These are phyloP conservation scores for Opeltia flavorubescens DNA, from an alignment of 495 filamentous ascomycete species.

Conservation along the genomic window DNA sequence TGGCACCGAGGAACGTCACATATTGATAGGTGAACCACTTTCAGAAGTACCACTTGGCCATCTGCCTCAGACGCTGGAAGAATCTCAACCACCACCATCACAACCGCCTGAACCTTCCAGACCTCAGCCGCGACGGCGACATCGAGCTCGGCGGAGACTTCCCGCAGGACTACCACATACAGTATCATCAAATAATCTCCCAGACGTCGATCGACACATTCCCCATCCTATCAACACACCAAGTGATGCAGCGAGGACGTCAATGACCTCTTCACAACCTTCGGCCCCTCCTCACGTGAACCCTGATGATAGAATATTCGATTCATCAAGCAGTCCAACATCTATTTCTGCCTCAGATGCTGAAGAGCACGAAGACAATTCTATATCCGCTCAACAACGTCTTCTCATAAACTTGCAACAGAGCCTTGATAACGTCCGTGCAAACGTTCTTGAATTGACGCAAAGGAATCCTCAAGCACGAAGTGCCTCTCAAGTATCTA, in stretches of 20 bases:
- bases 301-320: slow-evolving; percentile 8
- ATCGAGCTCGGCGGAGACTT: neutral
- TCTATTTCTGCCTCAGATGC: neutral
- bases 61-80: slow-evolving; percentile 24
- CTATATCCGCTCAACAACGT: slow-evolving; percentile 4
- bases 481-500: slow-evolving; percentile 4
- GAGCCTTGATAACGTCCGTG: neutral
- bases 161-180: neutral
- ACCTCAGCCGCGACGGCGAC: neutral
- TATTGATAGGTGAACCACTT: slow-evolving; percentile 25
- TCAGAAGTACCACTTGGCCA: slow-evolving; percentile 26
- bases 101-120: neutral
- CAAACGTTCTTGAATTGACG: slow-evolving; percentile 10
- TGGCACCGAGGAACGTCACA: slow-evolving; percentile 22
- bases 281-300: neutral
- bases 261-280: neutral
- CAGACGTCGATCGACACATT: too few species aligned
- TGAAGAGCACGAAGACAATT: neutral
- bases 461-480: slow-evolving; percentile 14
- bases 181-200: neutral
- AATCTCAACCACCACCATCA: slow-evolving; percentile 16
- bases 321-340: neutral
- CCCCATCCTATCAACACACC: too few species aligned
- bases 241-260: neutral
- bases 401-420: neutral